Evolutionary conservation across 2,329 filamentous ascomycete genomes (phyloP), one percentile per base, ranked within the genome.

Genomic region (Rachicladosporium sp.): DNA sequence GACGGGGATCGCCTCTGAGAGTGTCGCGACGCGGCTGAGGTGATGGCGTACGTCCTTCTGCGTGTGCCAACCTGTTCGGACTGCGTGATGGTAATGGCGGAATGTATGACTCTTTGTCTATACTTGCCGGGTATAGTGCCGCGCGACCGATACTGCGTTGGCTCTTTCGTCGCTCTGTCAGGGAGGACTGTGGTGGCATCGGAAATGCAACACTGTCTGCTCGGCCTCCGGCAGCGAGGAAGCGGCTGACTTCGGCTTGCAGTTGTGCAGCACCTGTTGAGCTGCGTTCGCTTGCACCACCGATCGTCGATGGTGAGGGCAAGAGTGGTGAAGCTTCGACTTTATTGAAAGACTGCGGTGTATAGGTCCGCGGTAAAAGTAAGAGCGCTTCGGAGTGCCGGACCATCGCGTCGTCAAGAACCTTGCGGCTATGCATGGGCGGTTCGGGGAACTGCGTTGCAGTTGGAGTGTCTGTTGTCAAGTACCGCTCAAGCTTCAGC

Each of bases 401-500:
- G 15, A 19, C 15, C 15, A 19, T 19, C 15, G 15, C 15, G 15
- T 19, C 15, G 15, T 19, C 15, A 19, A 19, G 15, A 19, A 19
- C 19, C 11, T 39, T 11, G 13, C 37, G 31, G 4, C 30, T 33
- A 10, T 31, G 34, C 10, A n/a, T 8, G 7, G 30, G 34, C 9
- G 38, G 34, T 11, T 21, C 23, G 3, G 38, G 38, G 38, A 36
- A 41, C n/a, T 34, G 38, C 15, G 3, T 39, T 38, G 32, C 34
- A 37, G 29, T 33, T 4, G 43, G 40, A 27, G 44, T 43, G 7
- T 46, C 31, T 10, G 39, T 38, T 34, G 48, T 46, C 13, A 57
- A 42, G 40, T 55, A 57, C 2, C 49, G 42, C 31, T 54, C 48
- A 29, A 57, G 42, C 35, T 54, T 50, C 23, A 56, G 46, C 12